Conservation (phyloP, 2,329 filamentous ascomycete species). For the Magnaporthiopsis poae region DNA sequence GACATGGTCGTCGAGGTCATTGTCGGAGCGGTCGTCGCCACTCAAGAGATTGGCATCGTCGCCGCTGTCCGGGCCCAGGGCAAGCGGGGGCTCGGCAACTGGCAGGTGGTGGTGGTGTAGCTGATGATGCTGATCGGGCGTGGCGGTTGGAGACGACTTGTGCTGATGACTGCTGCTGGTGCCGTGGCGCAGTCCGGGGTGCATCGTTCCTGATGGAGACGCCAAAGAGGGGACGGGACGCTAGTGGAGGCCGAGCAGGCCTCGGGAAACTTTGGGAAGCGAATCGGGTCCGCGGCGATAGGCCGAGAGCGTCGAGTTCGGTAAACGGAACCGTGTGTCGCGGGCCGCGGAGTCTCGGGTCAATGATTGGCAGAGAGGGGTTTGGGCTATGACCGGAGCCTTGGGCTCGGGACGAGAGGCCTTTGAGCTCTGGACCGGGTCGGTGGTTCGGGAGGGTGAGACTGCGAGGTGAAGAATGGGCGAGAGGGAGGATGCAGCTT, state of each 20-base stretch:
- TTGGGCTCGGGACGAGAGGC: background rate
- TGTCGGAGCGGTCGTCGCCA: conserved; percentile 38
- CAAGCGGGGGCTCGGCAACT: conserved; percentile 11
- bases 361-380: conserved; percentile 35
- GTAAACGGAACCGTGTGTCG: background rate
- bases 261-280: background rate
- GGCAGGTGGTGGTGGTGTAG: conserved; percentile 7
- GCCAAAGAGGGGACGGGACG: background rate
- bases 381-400: conserved; percentile 11
- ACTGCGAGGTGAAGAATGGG: background rate
- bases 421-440: background rate
- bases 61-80: conserved; percentile 16
- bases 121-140: background rate
- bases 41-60: conserved; percentile 34
- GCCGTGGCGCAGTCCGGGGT: conserved; percentile 2
- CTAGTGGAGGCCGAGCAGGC: background rate
- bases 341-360: conserved; percentile 27
- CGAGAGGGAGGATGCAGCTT: background rate
- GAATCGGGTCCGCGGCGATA: background rate
- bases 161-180: background rate
- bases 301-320: background rate
- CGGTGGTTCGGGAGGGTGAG: background rate
- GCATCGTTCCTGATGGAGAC: conserved; percentile 3
- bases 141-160: background rate
- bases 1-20: conserved; percentile 33